A percentile compares a stretch with the other conserved stretches of the same genome.
phyloP scores from a whole-genome alignment of 2,329 filamentous ascomycete genomes.

The Conoideocrella luteorostrata region DNA sequence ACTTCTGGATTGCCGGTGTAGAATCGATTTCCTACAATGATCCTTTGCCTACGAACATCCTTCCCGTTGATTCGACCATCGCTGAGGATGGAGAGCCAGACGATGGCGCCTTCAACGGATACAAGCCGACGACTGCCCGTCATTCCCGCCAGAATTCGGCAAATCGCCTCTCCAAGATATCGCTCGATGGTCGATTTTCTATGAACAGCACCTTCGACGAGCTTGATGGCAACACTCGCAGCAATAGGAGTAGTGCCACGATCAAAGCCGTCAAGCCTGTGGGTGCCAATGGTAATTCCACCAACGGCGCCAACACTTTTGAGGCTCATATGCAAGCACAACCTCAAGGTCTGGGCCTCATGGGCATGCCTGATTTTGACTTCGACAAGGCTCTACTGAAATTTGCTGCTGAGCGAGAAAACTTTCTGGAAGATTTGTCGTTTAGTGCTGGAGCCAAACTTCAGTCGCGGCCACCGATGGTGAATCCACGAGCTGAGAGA shows the following conservation, averaged over 20 bases:
- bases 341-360: slow-evolving; percentile 3
- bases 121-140: slow-evolving; percentile 32
- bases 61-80: slow-evolving; percentile 51
- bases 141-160: slow-evolving; percentile 57
- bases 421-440: slow-evolving; percentile 85
- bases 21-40: slow-evolving; percentile 62
- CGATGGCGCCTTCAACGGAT: slow-evolving; percentile 26
- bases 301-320: slow-evolving; percentile 22
- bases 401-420: slow-evolving; percentile 91
- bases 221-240: slow-evolving; percentile 49
- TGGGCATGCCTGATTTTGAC: slow-evolving; percentile 62
- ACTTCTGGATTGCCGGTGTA: slow-evolving; percentile 70
- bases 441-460: slow-evolving; percentile 79
- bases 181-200: slow-evolving; percentile 44
- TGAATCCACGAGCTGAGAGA: slow-evolving; percentile 74
- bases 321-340: too few relatives aligned
- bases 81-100: slow-evolving; percentile 56
- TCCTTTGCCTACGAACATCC: slow-evolving; percentile 25
- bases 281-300: slow-evolving; percentile 16
- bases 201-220: slow-evolving; percentile 51
- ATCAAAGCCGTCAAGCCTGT: slow-evolving; percentile 41
- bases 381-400: slow-evolving; percentile 91
- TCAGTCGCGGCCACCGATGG: slow-evolving; percentile 62
- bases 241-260: slow-evolving; percentile 61
- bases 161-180: slow-evolving; percentile 51